phyloP scores from a whole-genome alignment of 495 filamentous ascomycete genomes.

The Aspergillus sclerotiicarbonarius region DNA sequence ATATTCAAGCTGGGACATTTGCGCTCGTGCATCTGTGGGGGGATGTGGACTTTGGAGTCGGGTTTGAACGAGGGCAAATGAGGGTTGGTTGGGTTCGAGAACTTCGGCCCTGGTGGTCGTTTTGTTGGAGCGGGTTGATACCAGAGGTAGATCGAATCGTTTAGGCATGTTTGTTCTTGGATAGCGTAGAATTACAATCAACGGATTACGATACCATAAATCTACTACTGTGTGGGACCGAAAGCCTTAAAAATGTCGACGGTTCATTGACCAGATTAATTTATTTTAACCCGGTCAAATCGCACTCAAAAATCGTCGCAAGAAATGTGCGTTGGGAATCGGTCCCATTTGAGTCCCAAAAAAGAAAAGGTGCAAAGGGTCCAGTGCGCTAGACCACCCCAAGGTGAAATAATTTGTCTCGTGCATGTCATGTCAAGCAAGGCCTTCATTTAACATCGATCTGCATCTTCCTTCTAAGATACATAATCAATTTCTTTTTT shows the following conservation, averaged over 20 bases:
- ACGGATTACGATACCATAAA: not conserved
- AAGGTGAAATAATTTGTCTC: constrained; percentile 15
- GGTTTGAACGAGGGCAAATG: constrained; percentile 9
- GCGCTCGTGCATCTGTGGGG: constrained; percentile 44
- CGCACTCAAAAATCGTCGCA: not conserved
- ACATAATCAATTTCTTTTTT: constrained; percentile 44
- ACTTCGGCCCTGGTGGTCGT: not conserved
- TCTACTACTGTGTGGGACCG: not conserved
- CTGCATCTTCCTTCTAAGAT: constrained; percentile 46
- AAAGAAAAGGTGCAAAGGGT: too few relatives aligned
- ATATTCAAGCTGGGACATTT: constrained; percentile 40
- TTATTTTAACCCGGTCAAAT: not conserved
- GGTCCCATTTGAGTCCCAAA: not conserved
- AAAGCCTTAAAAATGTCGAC: too few relatives aligned
- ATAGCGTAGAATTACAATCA: not conserved
- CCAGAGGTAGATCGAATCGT: not conserved
- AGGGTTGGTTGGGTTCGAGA: not conserved
- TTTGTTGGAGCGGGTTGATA: not conserved
- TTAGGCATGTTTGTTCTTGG: not conserved
- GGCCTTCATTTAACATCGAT: constrained; percentile 38
- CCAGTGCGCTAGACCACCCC: not conserved
- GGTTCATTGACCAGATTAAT: too few relatives aligned
- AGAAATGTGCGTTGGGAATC: not conserved
- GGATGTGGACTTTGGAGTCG: constrained; percentile 42
- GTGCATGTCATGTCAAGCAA: constrained; percentile 43